These are phyloP conservation scores for Botrytis pseudocinerea DNA, from an alignment of 2,329 filamentous ascomycete genomes.

Conservation along the genomic window DNA sequence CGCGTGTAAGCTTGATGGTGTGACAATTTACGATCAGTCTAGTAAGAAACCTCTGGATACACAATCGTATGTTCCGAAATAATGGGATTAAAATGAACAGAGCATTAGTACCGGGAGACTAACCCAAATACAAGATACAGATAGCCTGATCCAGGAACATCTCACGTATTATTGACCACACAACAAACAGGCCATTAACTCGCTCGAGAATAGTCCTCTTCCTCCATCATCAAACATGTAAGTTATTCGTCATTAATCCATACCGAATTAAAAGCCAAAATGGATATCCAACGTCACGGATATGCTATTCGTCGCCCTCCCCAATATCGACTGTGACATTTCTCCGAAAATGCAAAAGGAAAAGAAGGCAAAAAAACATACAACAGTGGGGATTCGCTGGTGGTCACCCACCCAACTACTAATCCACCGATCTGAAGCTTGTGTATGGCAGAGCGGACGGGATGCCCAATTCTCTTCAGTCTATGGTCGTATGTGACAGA, in stretches of 20 bases:
- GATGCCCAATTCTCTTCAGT: constrained; percentile 17
- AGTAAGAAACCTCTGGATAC: background rate
- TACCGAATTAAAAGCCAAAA: background rate
- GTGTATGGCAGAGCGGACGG: constrained; percentile 21
- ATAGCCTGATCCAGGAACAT: background rate
- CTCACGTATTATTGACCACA: too few relatives aligned
- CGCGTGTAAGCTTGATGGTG: too few relatives aligned
- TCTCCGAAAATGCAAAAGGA: background rate
- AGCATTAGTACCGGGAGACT: background rate
- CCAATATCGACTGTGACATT: background rate
- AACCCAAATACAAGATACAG: background rate
- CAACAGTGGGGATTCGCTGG: constrained; percentile 19
- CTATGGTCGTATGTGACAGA: constrained; percentile 6
- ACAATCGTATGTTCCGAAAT: background rate
- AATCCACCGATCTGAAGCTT: constrained; percentile 19
- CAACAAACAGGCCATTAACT: background rate
- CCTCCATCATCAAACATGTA: background rate
- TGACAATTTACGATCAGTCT: too few relatives aligned
- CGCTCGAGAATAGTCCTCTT: background rate
- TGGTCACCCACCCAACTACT: constrained; percentile 22
- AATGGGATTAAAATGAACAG: background rate
- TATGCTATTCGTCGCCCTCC: background rate
- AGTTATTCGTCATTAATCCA: background rate
- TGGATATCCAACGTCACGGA: too few relatives aligned
- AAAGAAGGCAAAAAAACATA: constrained; percentile 11